A percentile compares a stretch with the other conserved stretches of the same genome.
These are phyloP conservation scores for Candolleomyces eurysporus DNA, from an alignment of 768 basidiomycete species.

Conservation along the genomic window DNA sequence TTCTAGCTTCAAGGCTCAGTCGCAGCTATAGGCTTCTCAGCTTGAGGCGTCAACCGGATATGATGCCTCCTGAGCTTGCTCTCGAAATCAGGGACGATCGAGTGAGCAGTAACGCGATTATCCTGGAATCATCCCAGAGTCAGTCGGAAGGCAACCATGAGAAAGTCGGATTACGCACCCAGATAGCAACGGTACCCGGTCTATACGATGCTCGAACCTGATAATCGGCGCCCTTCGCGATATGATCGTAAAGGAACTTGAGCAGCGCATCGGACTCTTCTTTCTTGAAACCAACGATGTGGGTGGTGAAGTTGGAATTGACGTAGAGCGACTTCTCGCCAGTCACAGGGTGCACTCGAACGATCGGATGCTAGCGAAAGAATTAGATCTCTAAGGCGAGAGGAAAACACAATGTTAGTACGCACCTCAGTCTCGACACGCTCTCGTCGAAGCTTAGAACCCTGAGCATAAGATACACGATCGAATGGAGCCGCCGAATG, in stretches of 20 bases:
- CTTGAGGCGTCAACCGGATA: conserved; percentile 48
- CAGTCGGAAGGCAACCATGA: too few relatives aligned
- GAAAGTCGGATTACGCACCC: background rate
- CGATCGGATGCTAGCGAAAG: conserved; percentile 18
- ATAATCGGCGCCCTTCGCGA: conserved; percentile 23
- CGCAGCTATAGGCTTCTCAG: conserved; percentile 32
- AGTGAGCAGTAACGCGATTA: conserved; percentile 48
- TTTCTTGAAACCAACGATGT: conserved; percentile 24
- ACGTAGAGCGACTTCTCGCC: conserved; percentile 23
- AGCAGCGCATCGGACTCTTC: conserved; percentile 20
- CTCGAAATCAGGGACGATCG: conserved; percentile 40
- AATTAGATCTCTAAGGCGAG: too few relatives aligned
- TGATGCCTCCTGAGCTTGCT: conserved; percentile 37
- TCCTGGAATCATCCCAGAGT: conserved; percentile 26
- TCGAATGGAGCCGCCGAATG: conserved; percentile 26
- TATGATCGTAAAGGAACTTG: conserved; percentile 22
- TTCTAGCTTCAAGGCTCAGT: too few relatives aligned
- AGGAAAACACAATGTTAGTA: too few relatives aligned
- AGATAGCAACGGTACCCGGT: conserved; percentile 19
- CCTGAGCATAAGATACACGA: conserved; percentile 16
- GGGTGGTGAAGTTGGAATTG: conserved; percentile 27
- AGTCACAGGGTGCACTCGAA: conserved; percentile 29
- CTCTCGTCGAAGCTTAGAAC: conserved; percentile 26
- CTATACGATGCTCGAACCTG: conserved; percentile 24
- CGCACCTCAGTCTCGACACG: conserved; percentile 17